These are phyloP conservation scores for Onygenales sp. DNA, from an alignment of 2,329 filamentous ascomycete genomes.

Conservation along the genomic window DNA sequence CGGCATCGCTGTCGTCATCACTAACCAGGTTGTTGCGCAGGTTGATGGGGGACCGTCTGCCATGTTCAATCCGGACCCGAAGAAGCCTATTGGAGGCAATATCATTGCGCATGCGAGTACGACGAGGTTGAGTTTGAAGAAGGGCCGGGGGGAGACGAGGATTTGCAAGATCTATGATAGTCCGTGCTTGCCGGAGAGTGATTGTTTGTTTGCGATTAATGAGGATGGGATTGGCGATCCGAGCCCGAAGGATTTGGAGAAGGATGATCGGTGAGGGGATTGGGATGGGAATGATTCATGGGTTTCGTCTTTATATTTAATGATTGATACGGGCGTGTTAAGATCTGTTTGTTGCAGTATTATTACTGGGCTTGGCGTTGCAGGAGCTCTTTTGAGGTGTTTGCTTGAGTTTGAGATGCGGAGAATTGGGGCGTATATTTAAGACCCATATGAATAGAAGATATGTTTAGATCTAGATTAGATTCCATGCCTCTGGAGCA, in stretches of 20 bases:
- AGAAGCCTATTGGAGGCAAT: slow-evolving; percentile 97
- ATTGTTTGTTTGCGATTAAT: slow-evolving; percentile 92
- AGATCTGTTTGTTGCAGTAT: not conserved
- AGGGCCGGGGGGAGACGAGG: slow-evolving; percentile 87
- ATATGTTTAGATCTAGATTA: not conserved
- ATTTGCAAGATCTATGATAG: slow-evolving; percentile 99
- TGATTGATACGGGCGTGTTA: not conserved
- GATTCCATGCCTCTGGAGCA: not conserved
- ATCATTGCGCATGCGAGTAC: slow-evolving; percentile 98
- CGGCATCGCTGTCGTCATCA: slow-evolving; percentile 96
- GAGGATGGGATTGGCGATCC: slow-evolving; percentile 96
- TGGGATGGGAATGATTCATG: not conserved
- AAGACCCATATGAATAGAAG: not conserved
- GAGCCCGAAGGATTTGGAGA: slow-evolving; percentile 88
- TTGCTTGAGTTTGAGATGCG: not conserved
- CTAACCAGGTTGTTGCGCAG: slow-evolving; percentile 96
- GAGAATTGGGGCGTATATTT: not conserved
- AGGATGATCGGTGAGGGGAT: slow-evolving; percentile 39
- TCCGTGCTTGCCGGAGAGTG: slow-evolving; percentile 90
- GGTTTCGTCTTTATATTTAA: not conserved
- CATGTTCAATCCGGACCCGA: slow-evolving; percentile 99
- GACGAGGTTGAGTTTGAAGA: slow-evolving; percentile 87
- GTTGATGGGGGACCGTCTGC: slow-evolving; percentile 91
- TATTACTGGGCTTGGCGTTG: not conserved
- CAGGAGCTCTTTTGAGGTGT: not conserved